phyloP scores from a whole-genome alignment of 2,329 filamentous ascomycete genomes.

The Rhinocladiella similis region DNA sequence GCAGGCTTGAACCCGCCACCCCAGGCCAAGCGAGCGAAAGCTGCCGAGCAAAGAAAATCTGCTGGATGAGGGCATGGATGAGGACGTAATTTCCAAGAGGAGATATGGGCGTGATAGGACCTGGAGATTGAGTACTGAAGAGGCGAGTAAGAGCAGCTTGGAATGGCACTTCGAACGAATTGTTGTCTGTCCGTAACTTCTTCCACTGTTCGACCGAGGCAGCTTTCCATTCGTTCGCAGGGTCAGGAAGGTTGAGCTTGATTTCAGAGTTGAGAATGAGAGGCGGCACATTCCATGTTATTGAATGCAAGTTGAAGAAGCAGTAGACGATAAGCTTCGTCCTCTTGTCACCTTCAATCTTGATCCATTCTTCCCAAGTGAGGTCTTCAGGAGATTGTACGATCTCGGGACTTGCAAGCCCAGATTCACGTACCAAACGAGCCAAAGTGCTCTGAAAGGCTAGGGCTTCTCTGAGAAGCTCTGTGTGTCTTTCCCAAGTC shows the following conservation, averaged over 20 bases:
- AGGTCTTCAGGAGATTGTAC: constrained; percentile 38
- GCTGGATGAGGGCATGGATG: constrained; percentile 55
- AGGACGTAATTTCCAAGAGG: constrained; percentile 57
- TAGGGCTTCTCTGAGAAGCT: constrained; percentile 58
- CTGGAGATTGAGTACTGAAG: constrained; percentile 41
- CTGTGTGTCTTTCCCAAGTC: constrained; percentile 60
- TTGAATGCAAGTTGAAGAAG: constrained; percentile 61
- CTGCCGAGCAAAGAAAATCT: constrained; percentile 54
- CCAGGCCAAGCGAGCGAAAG: constrained; percentile 47
- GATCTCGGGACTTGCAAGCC: constrained; percentile 36
- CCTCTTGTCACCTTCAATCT: constrained; percentile 53
- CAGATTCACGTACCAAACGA: constrained; percentile 56
- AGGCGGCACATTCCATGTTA: constrained; percentile 63
- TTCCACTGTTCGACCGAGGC: constrained; percentile 52
- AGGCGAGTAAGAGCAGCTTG: constrained; percentile 48
- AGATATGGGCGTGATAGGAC: constrained; percentile 40
- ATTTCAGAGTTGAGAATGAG: constrained; percentile 58
- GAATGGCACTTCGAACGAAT: constrained; percentile 34
- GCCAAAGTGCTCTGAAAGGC: constrained; percentile 59
- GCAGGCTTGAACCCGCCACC: constrained; percentile 43
- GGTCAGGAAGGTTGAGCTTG: constrained; percentile 55
- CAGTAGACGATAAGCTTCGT: constrained; percentile 59
- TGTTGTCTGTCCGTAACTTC: constrained; percentile 30
- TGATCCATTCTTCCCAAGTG: constrained; percentile 55
- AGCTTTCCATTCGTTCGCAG: constrained; percentile 57